A percentile compares a stretch with the other conserved stretches of the same genome.
These are phyloP conservation scores for Dissophora globulifera DNA, from an alignment of 192 early-diverging fungal species.

Conservation along the genomic window DNA sequence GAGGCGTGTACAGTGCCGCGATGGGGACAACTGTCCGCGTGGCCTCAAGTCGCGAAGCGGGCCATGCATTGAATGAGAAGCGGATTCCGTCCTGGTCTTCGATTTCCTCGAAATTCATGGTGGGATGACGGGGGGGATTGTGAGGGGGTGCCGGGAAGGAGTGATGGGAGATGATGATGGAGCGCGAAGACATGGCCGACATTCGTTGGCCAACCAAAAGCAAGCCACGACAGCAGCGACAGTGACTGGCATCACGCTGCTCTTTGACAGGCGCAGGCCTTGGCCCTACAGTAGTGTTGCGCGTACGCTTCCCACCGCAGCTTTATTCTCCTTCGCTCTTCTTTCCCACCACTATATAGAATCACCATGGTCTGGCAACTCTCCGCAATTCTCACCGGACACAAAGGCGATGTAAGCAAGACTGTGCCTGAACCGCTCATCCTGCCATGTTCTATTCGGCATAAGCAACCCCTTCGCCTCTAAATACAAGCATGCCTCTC, in stretches of 20 bases:
- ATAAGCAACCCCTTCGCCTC: too few species aligned
- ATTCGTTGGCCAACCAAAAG: background rate
- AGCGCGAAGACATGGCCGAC: background rate
- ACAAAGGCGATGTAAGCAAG: slow-evolving; percentile 48
- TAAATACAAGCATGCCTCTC: too few species aligned
- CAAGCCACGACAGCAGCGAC: background rate
- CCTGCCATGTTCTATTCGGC: background rate
- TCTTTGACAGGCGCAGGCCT: too few species aligned
- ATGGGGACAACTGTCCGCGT: slow-evolving; percentile 96
- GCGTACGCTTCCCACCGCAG: background rate
- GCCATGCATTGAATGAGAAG: slow-evolving; percentile 98
- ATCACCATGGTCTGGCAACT: slow-evolving; percentile 45
- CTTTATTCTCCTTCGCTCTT: background rate
- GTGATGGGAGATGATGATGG: background rate
- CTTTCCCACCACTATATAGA: background rate
- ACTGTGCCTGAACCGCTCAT: background rate
- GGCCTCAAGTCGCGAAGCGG: slow-evolving; percentile 91
- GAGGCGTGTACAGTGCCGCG: slow-evolving; percentile 90
- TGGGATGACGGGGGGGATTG: slow-evolving; percentile 1
- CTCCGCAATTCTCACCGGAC: slow-evolving; percentile 43
- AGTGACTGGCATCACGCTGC: too few species aligned
- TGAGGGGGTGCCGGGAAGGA: too few species aligned
- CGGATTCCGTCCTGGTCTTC: slow-evolving; percentile 97
- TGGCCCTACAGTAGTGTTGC: too few species aligned
- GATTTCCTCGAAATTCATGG: slow-evolving; percentile 87